Base-by-base conservation (phyloP, 2,329 filamentous ascomycete species). In the Orbilia brochopaga region DNA sequence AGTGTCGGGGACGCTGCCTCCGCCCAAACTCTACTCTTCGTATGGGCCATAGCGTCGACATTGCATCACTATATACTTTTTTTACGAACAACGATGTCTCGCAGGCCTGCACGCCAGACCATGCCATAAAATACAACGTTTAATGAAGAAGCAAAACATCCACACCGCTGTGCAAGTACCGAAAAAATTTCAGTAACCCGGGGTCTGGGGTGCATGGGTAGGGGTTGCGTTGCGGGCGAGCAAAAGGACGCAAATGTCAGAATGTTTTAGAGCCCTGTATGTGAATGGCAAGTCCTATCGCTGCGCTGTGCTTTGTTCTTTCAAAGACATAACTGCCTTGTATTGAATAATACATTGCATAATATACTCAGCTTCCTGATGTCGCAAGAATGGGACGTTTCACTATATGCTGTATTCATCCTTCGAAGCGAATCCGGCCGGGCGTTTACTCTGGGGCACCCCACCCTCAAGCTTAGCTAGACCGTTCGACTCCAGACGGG, bases 371-470 rank as follows among this genome's bases (percentile, higher is more conserved):
- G 24, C n/a, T 50, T 60, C 59, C 66, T 53, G 30, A 69, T 57
- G 53, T 40, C 57, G 56, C 46, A 56, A 32, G 32, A 50, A 23
- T 54, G 61, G 50, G 65, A 50, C 48, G 59, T 64, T 54, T 58
- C 54, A 70, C 59, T 59, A 42, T 23, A 58, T 70, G 58, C 59
- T 59, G 44, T 30, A 59, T 56, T n/a, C 46, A 51, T 46, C 40
- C 54, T 21, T 53, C 46, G 58, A 54, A 64, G 66, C 66, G 66
- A 70, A 53, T 32, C 48, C 27, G 66, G 52, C 42, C 51, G 46
- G 40, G 54, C 59, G 59, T 60, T 64, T 37, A 48, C 59, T 70
- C 57, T 55, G 59, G 66, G 60, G 55, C 63, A 63, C 40, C 60
- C 60, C 60, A 64, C 32, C 54, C 52, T 48, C 19, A 40, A 64